A percentile compares a stretch with the other conserved stretches of the same genome.
phyloP scores from a whole-genome alignment of 2,329 filamentous ascomycete species.

The Ophidiomyces ophidiicola region DNA sequence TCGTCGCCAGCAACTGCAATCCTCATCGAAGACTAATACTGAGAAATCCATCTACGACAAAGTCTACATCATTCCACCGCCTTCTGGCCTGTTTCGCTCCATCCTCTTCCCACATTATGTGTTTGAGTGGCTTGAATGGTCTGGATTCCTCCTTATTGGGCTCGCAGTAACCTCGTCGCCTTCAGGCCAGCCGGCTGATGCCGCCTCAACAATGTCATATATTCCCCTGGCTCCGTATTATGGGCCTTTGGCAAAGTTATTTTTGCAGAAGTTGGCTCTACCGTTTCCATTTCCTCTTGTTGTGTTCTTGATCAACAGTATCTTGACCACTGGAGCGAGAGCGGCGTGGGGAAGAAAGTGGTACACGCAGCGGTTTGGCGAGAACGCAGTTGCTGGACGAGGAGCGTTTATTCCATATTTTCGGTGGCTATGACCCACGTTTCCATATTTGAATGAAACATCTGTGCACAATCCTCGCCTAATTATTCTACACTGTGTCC shows the following conservation, averaged over 20 bases:
- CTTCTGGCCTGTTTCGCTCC: slow-evolving; percentile 68
- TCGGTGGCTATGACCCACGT: slow-evolving; percentile 28
- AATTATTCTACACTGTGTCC: too few species aligned
- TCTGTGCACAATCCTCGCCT: not conserved
- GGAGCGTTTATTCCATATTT: slow-evolving; percentile 60
- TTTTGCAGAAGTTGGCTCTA: slow-evolving; percentile 22
- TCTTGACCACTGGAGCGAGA: slow-evolving; percentile 79
- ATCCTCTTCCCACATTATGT: slow-evolving; percentile 88
- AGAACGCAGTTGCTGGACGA: slow-evolving; percentile 60
- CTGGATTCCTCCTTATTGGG: slow-evolving; percentile 62
- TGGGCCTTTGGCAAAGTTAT: slow-evolving; percentile 21
- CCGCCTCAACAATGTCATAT: slow-evolving; percentile 12
- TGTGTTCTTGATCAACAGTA: slow-evolving; percentile 72
- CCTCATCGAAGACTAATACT: slow-evolving; percentile 27
- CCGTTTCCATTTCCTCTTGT: slow-evolving; percentile 59
- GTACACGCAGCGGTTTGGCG: slow-evolving; percentile 82
- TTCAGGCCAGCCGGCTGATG: not conserved
- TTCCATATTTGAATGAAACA: slow-evolving; percentile 1
- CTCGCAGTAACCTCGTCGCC: slow-evolving; percentile 20
- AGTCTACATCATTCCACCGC: slow-evolving; percentile 72
- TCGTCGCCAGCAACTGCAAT: slow-evolving; percentile 41
- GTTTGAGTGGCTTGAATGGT: slow-evolving; percentile 96
- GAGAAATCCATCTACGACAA: slow-evolving; percentile 46
- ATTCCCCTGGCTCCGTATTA: slow-evolving; percentile 29
- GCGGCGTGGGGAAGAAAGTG: slow-evolving; percentile 69